These are phyloP conservation scores for Penicillium cosmopolitanum DNA, from an alignment of 495 filamentous ascomycete species.

Conservation along the genomic window DNA sequence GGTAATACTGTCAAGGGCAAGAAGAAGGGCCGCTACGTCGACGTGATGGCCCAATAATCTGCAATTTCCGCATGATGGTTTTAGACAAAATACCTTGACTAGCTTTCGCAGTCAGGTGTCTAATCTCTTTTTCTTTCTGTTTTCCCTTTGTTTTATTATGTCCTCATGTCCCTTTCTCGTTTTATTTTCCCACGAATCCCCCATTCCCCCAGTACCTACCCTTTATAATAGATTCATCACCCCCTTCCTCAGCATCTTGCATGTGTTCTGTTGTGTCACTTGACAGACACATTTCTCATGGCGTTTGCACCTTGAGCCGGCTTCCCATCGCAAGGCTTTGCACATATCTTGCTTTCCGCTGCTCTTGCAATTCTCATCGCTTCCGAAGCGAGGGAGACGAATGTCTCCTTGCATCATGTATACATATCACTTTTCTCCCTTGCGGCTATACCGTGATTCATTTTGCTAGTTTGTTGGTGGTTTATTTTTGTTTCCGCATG, in stretches of 20 bases:
- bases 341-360: conserved; percentile 34
- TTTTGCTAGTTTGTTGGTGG: conserved; percentile 8
- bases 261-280: conserved; percentile 22
- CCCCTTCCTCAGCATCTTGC: conserved; percentile 29
- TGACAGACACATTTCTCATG: conserved; percentile 19
- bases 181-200: conserved; percentile 18
- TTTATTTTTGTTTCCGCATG: conserved; percentile 12
- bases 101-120: background rate
- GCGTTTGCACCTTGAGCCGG: conserved; percentile 30
- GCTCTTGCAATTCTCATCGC: conserved; percentile 23
- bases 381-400: conserved; percentile 26
- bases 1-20: conserved; percentile 67
- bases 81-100: conserved; percentile 1
- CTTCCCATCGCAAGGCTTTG: conserved; percentile 23
- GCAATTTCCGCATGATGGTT: background rate
- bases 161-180: conserved; percentile 23
- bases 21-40: conserved; percentile 86
- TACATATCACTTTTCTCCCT: conserved; percentile 29
- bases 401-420: conserved; percentile 33
- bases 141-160: conserved; percentile 37
- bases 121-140: conserved; percentile 18
- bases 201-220: conserved; percentile 23
- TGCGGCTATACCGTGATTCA: conserved; percentile 18
- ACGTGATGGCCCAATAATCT: conserved; percentile 75
- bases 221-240: conserved; percentile 20